Evolutionary conservation across 441 rosid genomes (phyloP).

Genomic region (Bruguiera hainesii): DNA sequence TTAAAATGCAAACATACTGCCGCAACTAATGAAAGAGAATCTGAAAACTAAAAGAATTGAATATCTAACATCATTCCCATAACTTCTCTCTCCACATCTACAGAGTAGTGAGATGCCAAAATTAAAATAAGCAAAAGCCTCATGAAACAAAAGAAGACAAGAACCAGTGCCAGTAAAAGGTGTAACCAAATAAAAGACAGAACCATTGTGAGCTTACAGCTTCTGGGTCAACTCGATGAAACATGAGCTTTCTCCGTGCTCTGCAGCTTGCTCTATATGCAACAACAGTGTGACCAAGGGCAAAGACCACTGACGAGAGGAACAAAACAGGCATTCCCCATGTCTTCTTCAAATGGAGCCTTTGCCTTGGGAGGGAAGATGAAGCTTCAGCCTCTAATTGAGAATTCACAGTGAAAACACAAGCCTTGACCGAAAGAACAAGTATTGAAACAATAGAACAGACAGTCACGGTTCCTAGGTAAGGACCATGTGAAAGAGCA

Average conservation of each 20-base stretch:
- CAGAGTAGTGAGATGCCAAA: background rate
- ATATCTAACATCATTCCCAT: background rate
- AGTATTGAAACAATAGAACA: constrained; percentile 64
- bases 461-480: constrained; percentile 73
- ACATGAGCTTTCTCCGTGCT: constrained; percentile 82
- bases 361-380: constrained; percentile 60
- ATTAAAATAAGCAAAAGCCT: background rate
- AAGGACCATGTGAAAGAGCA: constrained; percentile 71
- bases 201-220: constrained; percentile 39
- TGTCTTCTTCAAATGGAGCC: constrained; percentile 79
- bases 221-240: constrained; percentile 88
- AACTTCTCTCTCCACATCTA: background rate
- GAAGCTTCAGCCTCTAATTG: constrained; percentile 66
- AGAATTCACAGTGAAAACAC: constrained; percentile 65
- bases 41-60: background rate
- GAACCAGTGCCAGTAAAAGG: background rate
- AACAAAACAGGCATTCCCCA: constrained; percentile 99
- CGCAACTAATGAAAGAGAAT: no score
- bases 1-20: no score
- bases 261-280: constrained; percentile 94
- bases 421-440: constrained; percentile 70
- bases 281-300: constrained; percentile 84
- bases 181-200: background rate
- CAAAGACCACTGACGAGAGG: constrained; percentile 82
- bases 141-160: background rate